Base-by-base conservation (phyloP, 2,329 filamentous ascomycete genomes). In the Aureobasidium lini region DNA sequence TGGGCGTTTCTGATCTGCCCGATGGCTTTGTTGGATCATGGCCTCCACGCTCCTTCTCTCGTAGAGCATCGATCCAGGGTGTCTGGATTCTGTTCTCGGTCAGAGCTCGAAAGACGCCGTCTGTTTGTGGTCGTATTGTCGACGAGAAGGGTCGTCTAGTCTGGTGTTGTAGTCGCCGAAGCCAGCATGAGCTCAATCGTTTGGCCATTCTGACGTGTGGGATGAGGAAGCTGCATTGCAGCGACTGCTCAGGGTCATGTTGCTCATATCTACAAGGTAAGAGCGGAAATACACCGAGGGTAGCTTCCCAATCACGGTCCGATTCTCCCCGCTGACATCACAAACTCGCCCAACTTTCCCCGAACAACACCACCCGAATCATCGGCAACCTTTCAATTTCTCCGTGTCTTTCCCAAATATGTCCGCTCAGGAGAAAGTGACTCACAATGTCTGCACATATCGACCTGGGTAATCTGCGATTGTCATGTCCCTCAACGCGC, bases 21-120 rank as follows among this genome's bases (percentile, higher is more conserved):
- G 69, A 69, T 6, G 66, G 58, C 57, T 71, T 66, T 1, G 65
- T 62, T 4, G 70, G 65, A 42, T 70, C 69, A 18, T 68, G 64
- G 1, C 65, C 67, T 23, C 72, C 69, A 57, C 68, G 65, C 60
- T 81, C 78, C 64, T 81, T 79, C 64, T 79, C 76, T 18, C 76
- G 77, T 50, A 87, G 74, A 0, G 86, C 86, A 64, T 88, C 83
- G 42, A 88, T 80, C 83, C 85, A 88, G 31, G 86, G 85, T n/a
- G 80, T 85, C 62, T 82, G 81, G 7, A 85, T 81, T 46, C 83
- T 76, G 73, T 81, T 81, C 16, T 79, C 78, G 50, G 82, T 83
- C 56, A 85, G 72, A 57, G 79, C 82, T 49, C 76, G 74, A 66
- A 84, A 84, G n/a, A 85, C 82, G 3, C 83, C 83, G 72, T 84